phyloP scores from a whole-genome alignment of 106 monocot genomes.

The Cymbidium sinense region DNA sequence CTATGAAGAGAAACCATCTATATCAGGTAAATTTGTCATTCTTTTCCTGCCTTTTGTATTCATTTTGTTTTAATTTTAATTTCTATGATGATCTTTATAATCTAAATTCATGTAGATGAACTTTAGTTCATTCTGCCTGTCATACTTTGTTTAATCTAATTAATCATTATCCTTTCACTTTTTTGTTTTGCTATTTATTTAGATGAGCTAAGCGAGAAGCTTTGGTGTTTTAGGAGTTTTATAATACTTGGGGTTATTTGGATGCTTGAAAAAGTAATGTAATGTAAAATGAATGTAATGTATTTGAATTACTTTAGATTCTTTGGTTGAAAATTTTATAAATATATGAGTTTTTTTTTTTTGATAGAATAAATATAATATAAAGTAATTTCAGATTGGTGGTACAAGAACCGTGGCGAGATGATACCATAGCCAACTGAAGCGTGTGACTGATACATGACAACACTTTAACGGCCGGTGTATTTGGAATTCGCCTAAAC shows the following conservation, averaged over 20 bases:
- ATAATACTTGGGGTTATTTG: constrained; percentile 58
- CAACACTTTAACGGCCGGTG: constrained; percentile 21
- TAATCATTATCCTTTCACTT: neutral
- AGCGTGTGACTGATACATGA: no score
- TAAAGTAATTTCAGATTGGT: constrained; percentile 72
- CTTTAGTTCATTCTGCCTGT: neutral
- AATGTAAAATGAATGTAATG: no score
- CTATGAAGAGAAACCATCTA: constrained; percentile 83
- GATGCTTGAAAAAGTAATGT: constrained; percentile 89
- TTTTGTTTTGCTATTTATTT: neutral
- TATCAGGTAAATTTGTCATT: constrained; percentile 46
- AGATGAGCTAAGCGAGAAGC: neutral
- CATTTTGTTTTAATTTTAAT: neutral
- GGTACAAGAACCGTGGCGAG: constrained; percentile 89
- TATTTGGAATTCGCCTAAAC: no score
- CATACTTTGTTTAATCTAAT: neutral
- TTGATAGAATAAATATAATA: no score
- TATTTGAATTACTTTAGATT: no score
- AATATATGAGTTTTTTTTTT: no score
- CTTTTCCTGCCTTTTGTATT: constrained; percentile 7
- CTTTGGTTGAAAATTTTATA: no score
- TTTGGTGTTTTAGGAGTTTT: constrained; percentile 44
- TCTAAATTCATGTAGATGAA: neutral
- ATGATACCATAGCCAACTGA: constrained; percentile 65
- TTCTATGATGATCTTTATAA: neutral